Base-by-base conservation (phyloP, 352 stramenopile genomes). In the Aphanomyces euteiches region DNA sequence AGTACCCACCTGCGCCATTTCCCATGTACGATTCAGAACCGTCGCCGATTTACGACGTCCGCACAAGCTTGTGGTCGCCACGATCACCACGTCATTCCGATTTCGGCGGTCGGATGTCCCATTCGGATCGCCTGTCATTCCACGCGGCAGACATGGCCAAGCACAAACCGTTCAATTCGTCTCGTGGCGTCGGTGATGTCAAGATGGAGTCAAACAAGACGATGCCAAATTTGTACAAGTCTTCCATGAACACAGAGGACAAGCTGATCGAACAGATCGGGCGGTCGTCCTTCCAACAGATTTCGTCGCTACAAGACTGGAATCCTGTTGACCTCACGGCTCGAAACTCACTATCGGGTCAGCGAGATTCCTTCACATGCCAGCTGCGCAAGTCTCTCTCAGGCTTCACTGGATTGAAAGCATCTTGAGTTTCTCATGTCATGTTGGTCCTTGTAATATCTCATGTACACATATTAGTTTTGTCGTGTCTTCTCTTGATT, bases 1-100 rank as follows among this genome's bases (percentile, higher is more conserved):
- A 47, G 17, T 69, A 69, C 50, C 43, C 10, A 15, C 37, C 63
- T 15, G 37, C 34, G 8, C 53, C 63, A 39, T 47, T 59, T 15
- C 63, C 63, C 21, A 21, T 19, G 50, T 38, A 47, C 47, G 37
- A 69, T 15, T 61, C 63, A n/a, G 21, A 58, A 6, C 54, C 63
- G 50, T 69, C 63, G 45, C 63, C 63, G 3, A 69, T 69, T n/a
- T 69, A 69, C 43, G 63, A 69, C 50, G 59, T 69, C 36, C 63
- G 63, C 50, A 69, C 47, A 47, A 69, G 63, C 34, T n/a, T 47
- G 50, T 69, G 63, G 63, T 69, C 63, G 34, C 63, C 63, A 59
- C 63, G 47, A 47, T 69, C 47, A 12, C 63, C 13, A 28, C 37
- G 34, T 38, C 47, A 69, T 47, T 47, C 63, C 1, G 41, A 28